Evolutionary conservation across 179 eudicot species (phyloP).

Genomic region (Spinacia oleracea): DNA sequence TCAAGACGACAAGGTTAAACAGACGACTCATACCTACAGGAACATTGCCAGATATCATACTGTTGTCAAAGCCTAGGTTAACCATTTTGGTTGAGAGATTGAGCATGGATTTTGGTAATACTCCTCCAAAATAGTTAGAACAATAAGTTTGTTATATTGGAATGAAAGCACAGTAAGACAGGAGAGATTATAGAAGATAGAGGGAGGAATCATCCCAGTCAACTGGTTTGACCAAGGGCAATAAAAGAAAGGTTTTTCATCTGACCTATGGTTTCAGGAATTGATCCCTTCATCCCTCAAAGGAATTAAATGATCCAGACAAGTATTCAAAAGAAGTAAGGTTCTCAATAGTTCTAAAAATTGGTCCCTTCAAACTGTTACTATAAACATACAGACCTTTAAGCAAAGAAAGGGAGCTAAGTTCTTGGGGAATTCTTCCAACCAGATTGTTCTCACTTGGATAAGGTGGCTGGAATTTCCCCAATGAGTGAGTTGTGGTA

Average conservation of each 20-base stretch:
- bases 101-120: neutral
- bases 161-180: constrained; percentile 1
- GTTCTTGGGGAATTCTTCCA: neutral
- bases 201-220: neutral
- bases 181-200: constrained; percentile 1
- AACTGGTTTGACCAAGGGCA: neutral
- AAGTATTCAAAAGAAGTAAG: neutral
- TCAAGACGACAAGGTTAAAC: neutral
- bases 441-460: constrained; percentile 10
- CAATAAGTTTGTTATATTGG: constrained; percentile 1
- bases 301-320: constrained; percentile 4
- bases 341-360: neutral
- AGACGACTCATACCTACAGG: constrained; percentile 3
- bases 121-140: neutral
- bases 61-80: neutral
- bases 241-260: neutral
- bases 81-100: neutral
- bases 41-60: neutral
- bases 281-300: neutral
- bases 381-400: neutral
- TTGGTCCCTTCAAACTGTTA: neutral
- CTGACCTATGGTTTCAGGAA: constrained; percentile 6
- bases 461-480: neutral
- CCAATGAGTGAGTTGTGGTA: neutral
- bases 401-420: neutral